phyloP scores from a whole-genome alignment of 129 eudicot species.

The Pseudognaphalium luteoalbum region DNA sequence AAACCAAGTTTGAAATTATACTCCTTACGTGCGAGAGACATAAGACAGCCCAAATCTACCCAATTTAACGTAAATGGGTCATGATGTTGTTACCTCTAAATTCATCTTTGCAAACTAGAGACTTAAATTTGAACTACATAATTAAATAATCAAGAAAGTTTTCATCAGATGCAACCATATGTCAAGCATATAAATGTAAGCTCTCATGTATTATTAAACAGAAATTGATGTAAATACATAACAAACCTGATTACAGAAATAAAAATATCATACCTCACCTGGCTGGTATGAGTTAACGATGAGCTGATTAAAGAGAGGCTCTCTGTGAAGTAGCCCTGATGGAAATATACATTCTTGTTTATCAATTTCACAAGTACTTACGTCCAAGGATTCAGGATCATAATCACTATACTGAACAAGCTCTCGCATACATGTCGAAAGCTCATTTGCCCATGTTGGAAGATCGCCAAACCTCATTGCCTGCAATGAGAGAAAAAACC shows the following conservation, averaged over 20 bases:
- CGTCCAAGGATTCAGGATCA: conserved; percentile 36
- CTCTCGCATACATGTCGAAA: conserved; percentile 56
- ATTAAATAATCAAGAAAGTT: not conserved
- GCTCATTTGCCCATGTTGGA: conserved; percentile 80
- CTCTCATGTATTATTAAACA: not conserved
- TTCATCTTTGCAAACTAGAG: not conserved
- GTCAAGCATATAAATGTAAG: not conserved
- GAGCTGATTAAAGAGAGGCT: conserved; percentile 88
- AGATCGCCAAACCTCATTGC: conserved; percentile 99
- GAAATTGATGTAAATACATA: not conserved
- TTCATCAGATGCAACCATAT: not conserved
- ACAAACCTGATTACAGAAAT: not conserved
- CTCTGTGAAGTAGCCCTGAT: conserved; percentile 59
- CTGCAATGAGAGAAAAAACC: conserved; percentile 44
- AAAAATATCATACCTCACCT: conserved; percentile 73
- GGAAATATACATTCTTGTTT: conserved; percentile 51
- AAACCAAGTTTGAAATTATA: not conserved
- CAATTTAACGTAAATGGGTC: not conserved
- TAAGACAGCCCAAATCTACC: not conserved
- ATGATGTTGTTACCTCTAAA: not conserved
- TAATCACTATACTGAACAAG: conserved; percentile 35
- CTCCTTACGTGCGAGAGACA: not conserved
- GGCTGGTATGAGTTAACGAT: conserved; percentile 84
- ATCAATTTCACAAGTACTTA: conserved; percentile 24
- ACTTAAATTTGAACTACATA: not conserved